Evolutionary conservation across 176 grass and related monocot species (phyloP).

Genomic region (Neostapfia colusana): DNA sequence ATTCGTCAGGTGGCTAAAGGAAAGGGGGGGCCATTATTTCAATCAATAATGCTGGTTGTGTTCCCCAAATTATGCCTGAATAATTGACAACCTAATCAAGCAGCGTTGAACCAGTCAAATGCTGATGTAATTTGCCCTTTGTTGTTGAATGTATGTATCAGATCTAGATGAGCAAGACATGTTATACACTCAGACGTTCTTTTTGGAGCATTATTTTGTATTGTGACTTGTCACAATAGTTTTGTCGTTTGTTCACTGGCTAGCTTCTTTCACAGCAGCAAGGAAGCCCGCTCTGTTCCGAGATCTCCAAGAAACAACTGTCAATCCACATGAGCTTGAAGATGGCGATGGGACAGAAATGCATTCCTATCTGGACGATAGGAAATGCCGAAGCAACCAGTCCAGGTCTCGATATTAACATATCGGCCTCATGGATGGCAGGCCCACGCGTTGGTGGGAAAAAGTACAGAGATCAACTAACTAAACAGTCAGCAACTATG

Average conservation of each 20-base stretch:
- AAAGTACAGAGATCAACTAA: conserved; percentile 38
- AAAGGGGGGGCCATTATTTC: background rate
- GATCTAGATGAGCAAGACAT: background rate
- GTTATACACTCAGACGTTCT: background rate
- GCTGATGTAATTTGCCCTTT: background rate
- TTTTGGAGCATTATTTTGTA: background rate
- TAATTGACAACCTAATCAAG: background rate
- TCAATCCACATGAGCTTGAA: background rate
- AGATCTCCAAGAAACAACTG: conserved; percentile 12
- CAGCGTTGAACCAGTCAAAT: background rate
- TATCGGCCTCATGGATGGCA: conserved; percentile 46
- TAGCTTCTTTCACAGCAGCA: background rate
- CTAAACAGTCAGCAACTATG: conserved; percentile 36
- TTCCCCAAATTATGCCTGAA: background rate
- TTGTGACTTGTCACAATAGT: background rate
- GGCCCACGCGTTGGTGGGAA: conserved; percentile 22
- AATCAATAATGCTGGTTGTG: background rate
- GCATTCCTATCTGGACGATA: conserved; percentile 29
- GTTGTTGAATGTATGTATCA: background rate
- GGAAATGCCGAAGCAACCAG: conserved; percentile 40
- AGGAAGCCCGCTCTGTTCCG: background rate
- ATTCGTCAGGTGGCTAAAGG: background rate
- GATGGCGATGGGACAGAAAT: conserved; percentile 28
- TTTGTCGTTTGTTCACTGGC: background rate
- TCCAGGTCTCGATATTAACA: conserved; percentile 26